A percentile compares a stretch with the other conserved stretches of the same genome.
Conservation (phyloP, 768 basidiomycete species). For the Xerocomus brunneocitrinus region DNA sequence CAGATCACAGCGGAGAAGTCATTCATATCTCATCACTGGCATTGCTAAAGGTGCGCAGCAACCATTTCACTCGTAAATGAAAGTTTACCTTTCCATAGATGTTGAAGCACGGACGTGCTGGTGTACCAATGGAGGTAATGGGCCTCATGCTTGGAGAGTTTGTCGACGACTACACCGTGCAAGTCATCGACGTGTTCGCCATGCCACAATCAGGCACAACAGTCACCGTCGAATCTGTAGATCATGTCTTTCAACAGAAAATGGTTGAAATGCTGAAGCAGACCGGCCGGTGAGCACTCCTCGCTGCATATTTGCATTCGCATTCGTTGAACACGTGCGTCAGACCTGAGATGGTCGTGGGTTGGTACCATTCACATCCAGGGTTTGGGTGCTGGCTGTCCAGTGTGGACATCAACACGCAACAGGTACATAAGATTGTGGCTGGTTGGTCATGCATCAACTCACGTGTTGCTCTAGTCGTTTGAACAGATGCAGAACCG, state of each 20-base stretch:
- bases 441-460: background rate
- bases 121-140: slow-evolving; percentile 99
- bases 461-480: slow-evolving; percentile 51
- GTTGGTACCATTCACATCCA: slow-evolving; percentile 99
- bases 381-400: slow-evolving; percentile 99
- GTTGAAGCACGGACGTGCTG: slow-evolving; percentile 98
- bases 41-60: slow-evolving; percentile 77
- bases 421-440: slow-evolving; percentile 57
- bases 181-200: slow-evolving; percentile 95
- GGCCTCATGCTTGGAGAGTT: slow-evolving; percentile 97
- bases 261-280: slow-evolving; percentile 99
- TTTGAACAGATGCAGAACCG: slow-evolving; percentile 92
- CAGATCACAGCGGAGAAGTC: slow-evolving; percentile 67
- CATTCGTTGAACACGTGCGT: slow-evolving; percentile 3
- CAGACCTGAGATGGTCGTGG: slow-evolving; percentile 96
- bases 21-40: slow-evolving; percentile 97
- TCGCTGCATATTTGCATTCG: slow-evolving; percentile 1
- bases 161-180: slow-evolving; percentile 94
- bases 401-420: slow-evolving; percentile 98
- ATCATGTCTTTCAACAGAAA: slow-evolving; percentile 96
- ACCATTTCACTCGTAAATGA: background rate
- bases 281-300: slow-evolving; percentile 76
- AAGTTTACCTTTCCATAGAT: slow-evolving; percentile 53
- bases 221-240: slow-evolving; percentile 95
- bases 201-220: slow-evolving; percentile 99